phyloP scores from a whole-genome alignment of 371 early-diverging fungal genomes.

The Nematocida ironsii region DNA sequence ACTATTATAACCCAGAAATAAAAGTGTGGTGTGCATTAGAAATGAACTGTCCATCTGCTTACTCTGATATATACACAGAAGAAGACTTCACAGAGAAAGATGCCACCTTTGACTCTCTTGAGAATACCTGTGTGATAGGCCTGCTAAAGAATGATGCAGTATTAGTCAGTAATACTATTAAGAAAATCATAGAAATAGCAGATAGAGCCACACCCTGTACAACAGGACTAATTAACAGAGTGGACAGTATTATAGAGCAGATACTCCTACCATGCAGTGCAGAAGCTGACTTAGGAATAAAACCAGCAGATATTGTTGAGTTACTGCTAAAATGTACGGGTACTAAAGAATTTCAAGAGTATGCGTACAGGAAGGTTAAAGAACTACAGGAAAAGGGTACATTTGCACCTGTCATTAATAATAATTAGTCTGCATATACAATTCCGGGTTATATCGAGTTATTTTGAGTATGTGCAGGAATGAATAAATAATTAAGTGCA shows the following conservation, averaged over 20 bases:
- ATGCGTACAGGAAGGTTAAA: conserved; percentile 13
- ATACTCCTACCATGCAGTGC: not conserved
- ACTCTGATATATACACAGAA: conserved; percentile 16
- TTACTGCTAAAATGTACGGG: not conserved
- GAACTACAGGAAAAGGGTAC: not conserved
- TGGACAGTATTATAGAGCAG: conserved; percentile 36
- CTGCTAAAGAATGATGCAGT: not conserved
- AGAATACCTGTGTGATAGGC: conserved; percentile 26
- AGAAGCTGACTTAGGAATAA: not conserved
- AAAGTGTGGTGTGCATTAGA: conserved; percentile 26
- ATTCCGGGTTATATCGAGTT: no score
- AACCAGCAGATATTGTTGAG: not conserved
- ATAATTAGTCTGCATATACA: no score
- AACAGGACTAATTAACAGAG: conserved; percentile 32
- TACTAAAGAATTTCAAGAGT: conserved; percentile 13
- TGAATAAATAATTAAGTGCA: no score
- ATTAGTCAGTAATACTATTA: not conserved
- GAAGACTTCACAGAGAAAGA: conserved; percentile 8
- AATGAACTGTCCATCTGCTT: conserved; percentile 33
- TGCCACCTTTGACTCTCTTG: conserved; percentile 37
- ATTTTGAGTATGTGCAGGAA: no score
- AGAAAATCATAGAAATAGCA: conserved; percentile 5
- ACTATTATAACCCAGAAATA: conserved; percentile 27
- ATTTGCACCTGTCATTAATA: no score
- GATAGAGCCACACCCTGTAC: not conserved